Evolutionary conservation across 2,329 filamentous ascomycete species (phyloP), one percentile per base, ranked within the genome.

Genomic region (Aspergillus bombycis): DNA sequence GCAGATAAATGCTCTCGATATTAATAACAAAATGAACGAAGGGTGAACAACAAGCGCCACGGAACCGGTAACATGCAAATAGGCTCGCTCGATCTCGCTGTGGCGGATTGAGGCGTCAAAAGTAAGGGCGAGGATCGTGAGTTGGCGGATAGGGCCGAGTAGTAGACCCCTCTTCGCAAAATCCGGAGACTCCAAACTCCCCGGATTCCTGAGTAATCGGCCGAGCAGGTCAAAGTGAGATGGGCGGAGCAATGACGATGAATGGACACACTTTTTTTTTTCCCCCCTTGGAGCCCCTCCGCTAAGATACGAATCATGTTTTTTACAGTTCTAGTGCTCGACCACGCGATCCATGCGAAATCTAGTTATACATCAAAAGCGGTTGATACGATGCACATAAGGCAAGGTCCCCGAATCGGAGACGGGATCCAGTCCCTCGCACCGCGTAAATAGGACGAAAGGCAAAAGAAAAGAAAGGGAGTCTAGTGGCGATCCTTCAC

Each of bases 111-210:
- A 50, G 30, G 59, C 32, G 45, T 30, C 26, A 11, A 26, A 41
- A 36, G 43, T 45, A 62, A 57, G 50, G 57, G 34, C 26, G 21
- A 21, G 43, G 21, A n/a, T 11, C 46, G 21, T 46, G 43, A 46
- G n/a, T 11, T 38, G 46, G 58, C 63, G 63, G 63, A 61, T 63
- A 58, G 54, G 59, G 58, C 61, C 63, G 63, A 63, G 57, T 32
- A 32, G 38, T 41, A 32, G 11, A 56, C 30, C n/a, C 55, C 54
- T 36, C 45, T 41, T 26, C 16, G 23, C 36, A 58, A 58, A 62
- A 62, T 62, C 60, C 64, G 65, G 65, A 68, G 65, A 61, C 67
- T 68, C 64, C 64, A 62, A 61, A 23, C 59, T 61, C 67, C 65
- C 67, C 61, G 61, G 65, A 66, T 69, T 62, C 62, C 56, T 67